Conservation (phyloP, 2,329 filamentous ascomycete genomes). For the Xylariaceae sp. region DNA sequence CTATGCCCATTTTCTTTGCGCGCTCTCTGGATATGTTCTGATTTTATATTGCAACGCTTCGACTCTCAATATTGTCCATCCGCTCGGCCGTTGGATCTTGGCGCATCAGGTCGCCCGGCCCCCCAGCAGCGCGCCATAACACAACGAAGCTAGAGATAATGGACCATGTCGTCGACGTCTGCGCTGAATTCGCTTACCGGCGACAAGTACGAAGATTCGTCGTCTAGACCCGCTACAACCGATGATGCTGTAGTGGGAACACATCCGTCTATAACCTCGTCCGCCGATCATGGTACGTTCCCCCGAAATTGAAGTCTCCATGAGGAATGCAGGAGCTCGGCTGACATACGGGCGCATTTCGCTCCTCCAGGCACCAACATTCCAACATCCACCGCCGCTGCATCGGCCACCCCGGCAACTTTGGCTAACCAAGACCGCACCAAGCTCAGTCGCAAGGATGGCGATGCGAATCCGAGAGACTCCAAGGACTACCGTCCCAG, state of each 20-base stretch:
- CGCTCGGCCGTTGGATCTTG: too few relatives aligned
- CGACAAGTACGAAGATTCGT: neutral
- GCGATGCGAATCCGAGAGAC: conserved; percentile 24
- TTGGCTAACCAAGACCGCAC: conserved; percentile 24
- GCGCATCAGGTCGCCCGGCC: too few relatives aligned
- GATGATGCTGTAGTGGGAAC: neutral
- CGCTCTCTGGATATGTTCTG: too few relatives aligned
- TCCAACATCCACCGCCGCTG: conserved; percentile 11
- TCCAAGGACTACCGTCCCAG: conserved; percentile 17
- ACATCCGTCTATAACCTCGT: neutral
- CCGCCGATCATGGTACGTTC: neutral
- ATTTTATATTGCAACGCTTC: too few relatives aligned
- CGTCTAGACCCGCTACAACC: neutral
- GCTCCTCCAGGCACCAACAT: conserved; percentile 24
- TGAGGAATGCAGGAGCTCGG: too few relatives aligned
- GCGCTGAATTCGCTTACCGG: neutral
- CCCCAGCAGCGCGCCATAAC: too few relatives aligned
- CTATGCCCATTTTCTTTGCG: too few relatives aligned
- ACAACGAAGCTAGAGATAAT: conserved; percentile 3
- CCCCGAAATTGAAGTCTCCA: neutral
- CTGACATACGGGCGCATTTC: neutral
- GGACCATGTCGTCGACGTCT: neutral
- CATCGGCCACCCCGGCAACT: neutral
- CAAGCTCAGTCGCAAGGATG: conserved; percentile 26
- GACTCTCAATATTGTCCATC: too few relatives aligned